Percentiles rank a stretch among this genome's conserved stretches.
Evolutionary conservation across 2,329 filamentous ascomycete species (phyloP).

Genomic region (Sphaerulina vaccinii): DNA sequence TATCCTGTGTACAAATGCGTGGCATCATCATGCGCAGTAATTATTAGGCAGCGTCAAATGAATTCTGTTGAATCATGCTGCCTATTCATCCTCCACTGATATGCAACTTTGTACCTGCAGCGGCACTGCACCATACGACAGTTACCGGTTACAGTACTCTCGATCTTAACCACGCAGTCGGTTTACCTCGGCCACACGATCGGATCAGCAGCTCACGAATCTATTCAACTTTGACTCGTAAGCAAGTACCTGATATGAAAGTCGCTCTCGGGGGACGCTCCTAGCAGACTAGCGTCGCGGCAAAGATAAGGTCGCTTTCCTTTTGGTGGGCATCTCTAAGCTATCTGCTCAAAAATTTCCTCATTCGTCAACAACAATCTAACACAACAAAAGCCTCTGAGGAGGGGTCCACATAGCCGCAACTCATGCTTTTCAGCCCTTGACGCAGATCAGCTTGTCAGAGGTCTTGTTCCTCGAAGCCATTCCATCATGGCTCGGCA

Average conservation of each 20-base stretch:
- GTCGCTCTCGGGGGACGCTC: not conserved
- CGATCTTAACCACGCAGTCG: not conserved
- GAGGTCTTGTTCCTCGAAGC: not conserved
- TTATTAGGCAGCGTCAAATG: not conserved
- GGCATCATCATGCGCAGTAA: not conserved
- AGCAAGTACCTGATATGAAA: not conserved
- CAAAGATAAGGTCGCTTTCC: not conserved
- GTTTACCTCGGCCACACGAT: not conserved
- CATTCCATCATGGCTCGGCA: constrained; percentile 10
- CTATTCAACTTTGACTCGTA: not conserved
- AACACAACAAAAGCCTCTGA: not conserved
- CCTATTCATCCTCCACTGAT: not conserved
- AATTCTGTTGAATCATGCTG: not conserved
- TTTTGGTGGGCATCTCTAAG: not conserved
- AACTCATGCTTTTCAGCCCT: constrained; percentile 1
- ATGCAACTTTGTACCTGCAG: not conserved
- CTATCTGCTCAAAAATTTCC: not conserved
- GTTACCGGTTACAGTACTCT: not conserved
- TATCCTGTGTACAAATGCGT: not conserved
- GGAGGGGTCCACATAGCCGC: not conserved
- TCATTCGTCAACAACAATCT: not conserved
- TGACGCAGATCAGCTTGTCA: constrained; percentile 9
- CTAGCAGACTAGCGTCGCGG: not conserved
- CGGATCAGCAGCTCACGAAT: not conserved
- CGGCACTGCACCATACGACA: not conserved